These are phyloP conservation scores for Suillus tomentosus DNA, from an alignment of 768 basidiomycete genomes.

Conservation along the genomic window DNA sequence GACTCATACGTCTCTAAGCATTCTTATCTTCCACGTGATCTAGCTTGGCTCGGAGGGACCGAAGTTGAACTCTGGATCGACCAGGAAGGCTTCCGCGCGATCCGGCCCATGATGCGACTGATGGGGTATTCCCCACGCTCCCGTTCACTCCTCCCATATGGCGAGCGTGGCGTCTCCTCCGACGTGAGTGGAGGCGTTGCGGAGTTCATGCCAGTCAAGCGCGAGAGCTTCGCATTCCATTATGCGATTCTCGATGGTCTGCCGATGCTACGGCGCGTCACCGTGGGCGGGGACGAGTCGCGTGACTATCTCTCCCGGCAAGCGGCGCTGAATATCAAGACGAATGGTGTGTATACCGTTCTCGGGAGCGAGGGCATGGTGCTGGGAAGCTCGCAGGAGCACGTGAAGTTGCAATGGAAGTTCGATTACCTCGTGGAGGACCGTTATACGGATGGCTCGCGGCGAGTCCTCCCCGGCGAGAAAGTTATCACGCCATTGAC, in stretches of 20 bases:
- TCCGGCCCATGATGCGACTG: conserved; percentile 60
- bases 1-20: conserved; percentile 18
- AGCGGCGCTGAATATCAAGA: conserved; percentile 66
- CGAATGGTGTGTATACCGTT: conserved; percentile 76
- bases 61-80: conserved; percentile 72
- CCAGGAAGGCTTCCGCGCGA: conserved; percentile 78
- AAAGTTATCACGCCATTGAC: conserved; percentile 71
- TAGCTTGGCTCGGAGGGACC: conserved; percentile 56
- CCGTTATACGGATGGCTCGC: conserved; percentile 45
- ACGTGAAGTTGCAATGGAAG: conserved; percentile 63
- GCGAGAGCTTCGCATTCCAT: conserved; percentile 69
- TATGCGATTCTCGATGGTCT: conserved; percentile 65
- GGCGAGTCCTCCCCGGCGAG: conserved; percentile 59
- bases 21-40: conserved; percentile 36
- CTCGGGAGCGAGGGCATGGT: conserved; percentile 58
- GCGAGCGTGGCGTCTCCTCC: conserved; percentile 28
- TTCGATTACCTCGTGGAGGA: conserved; percentile 81
- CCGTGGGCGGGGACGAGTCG: conserved; percentile 63
- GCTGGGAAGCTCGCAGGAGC: conserved; percentile 24
- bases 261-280: conserved; percentile 72
- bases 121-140: conserved; percentile 48
- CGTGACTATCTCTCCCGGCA: conserved; percentile 78
- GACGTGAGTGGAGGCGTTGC: conserved; percentile 49
- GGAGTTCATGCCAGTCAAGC: conserved; percentile 63
- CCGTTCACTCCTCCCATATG: conserved; percentile 30